Conservation (phyloP, 2,329 filamentous ascomycete species). For the Anisogramma anomala region DNA sequence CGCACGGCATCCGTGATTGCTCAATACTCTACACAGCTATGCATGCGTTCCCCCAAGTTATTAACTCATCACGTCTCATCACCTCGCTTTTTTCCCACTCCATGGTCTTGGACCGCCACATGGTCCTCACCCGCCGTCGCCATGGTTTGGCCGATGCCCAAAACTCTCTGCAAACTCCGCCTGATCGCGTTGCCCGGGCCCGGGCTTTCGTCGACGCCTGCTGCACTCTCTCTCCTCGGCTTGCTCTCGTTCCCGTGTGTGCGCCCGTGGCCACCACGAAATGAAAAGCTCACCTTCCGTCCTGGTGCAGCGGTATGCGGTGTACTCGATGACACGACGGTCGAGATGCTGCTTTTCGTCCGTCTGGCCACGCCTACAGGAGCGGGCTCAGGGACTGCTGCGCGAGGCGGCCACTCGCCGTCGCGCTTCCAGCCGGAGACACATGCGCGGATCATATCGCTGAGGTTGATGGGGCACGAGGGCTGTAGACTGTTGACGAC, state of each 20-base stretch:
- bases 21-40: no score
- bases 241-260: constrained; percentile 7
- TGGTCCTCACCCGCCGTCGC: constrained; percentile 6
- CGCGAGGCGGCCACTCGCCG: constrained; percentile 78
- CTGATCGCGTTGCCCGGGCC: constrained; percentile 30
- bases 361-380: constrained; percentile 28
- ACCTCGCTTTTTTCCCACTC: no score
- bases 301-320: background rate
- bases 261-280: constrained; percentile 13
- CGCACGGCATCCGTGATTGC: no score
- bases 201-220: constrained; percentile 13
- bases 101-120: constrained; percentile 4
- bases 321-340: constrained; percentile 7
- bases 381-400: constrained; percentile 34
- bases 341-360: constrained; percentile 23
- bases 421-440: constrained; percentile 88
- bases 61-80: no score
- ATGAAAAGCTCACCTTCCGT: constrained; percentile 18
- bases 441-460: constrained; percentile 67
- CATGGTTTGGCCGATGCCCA: constrained; percentile 27
- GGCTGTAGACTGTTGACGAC: constrained; percentile 70
- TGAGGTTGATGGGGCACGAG: constrained; percentile 76
- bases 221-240: constrained; percentile 9
- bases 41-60: no score
- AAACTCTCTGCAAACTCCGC: constrained; percentile 34